Percentiles rank a stretch among this genome's conserved stretches.
Conservation (phyloP, 352 stramenopile genomes). For the Pythium pyrilobum region DNA sequence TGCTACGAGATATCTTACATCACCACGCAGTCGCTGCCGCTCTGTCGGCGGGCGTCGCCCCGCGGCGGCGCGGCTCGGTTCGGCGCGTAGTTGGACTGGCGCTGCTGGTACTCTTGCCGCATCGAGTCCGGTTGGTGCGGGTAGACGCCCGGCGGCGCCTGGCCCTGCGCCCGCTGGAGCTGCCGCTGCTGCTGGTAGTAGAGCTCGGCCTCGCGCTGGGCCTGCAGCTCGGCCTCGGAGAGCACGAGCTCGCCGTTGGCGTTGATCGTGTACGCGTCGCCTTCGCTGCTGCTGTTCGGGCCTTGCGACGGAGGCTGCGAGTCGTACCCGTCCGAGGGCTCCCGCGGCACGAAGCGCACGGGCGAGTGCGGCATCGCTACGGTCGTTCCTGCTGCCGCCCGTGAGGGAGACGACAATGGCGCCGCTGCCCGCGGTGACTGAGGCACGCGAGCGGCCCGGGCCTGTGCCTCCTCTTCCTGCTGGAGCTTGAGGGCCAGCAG, state of each 20-base stretch:
- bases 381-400: neutral
- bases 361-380: constrained; percentile 3
- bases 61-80: constrained; percentile 11
- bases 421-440: neutral
- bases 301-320: constrained; percentile 17
- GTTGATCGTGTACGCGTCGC: constrained; percentile 37
- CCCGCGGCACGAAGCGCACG: neutral
- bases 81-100: constrained; percentile 19
- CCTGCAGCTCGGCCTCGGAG: constrained; percentile 57
- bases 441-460: neutral
- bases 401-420: neutral
- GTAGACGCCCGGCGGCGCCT: constrained; percentile 3
- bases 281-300: constrained; percentile 23
- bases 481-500: constrained; percentile 68
- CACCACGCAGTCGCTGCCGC: constrained; percentile 42
- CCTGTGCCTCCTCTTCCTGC: constrained; percentile 63
- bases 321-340: constrained; percentile 14
- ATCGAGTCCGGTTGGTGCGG: neutral
- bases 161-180: constrained; percentile 25
- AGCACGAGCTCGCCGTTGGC: constrained; percentile 54
- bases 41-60: constrained; percentile 6
- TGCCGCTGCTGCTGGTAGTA: constrained; percentile 75
- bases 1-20: constrained; percentile 25
- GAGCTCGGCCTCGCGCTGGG: constrained; percentile 39
- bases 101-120: constrained; percentile 44